Evolutionary conservation across 192 early-diverging fungal species (phyloP), one percentile per base, ranked within the genome.

Genomic region (Backusella luteola): DNA sequence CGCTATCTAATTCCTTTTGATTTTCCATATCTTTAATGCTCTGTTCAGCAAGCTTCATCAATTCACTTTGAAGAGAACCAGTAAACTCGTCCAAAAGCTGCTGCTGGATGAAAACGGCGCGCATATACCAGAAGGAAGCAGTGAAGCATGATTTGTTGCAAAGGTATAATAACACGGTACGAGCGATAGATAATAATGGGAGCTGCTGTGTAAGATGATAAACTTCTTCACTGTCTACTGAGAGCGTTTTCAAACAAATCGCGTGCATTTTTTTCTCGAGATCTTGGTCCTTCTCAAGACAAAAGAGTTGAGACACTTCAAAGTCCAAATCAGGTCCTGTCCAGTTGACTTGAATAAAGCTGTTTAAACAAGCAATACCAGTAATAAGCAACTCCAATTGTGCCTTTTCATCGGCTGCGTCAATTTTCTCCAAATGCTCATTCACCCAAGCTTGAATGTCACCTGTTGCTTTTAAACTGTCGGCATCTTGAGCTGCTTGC

Each of bases 331-430:
- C 77, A 7, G 97, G 97, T 5, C 97, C 97, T 1, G 97, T 98
- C 94, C 94, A 97, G 71, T 88, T 90, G 38, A 87, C 84, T 84
- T 98, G 96, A 21, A 96, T 76, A 85, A 98, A 98, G 21, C 88
- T 84, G 35, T 91, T 90, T n/a, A 98, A 85, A 38, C 86, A 86
- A 1, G 93, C 91, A 26, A 91, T 87, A 41, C 87, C 94, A 12
- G 96, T 76, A 26, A 73, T 73, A 26, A 93, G 81, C 12, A 93
- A 67, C 19, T 85, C 71, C 42, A 86, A 66, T 11, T 69, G 34
- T 19, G 56, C 63, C 4, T 35, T 26, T 11, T 34, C 46, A 26
- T 76, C 9, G 17, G 4, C n/a, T 4, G 12, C 1, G 23, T 71
- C 70, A 11, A 71, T 23, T 71, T 71, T 41, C 17, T 32, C 26